Percentiles rank a stretch among this genome's conserved stretches.
These are phyloP conservation scores for Phytophthora chlamydospora DNA, from an alignment of 352 stramenopile genomes.

Conservation along the genomic window DNA sequence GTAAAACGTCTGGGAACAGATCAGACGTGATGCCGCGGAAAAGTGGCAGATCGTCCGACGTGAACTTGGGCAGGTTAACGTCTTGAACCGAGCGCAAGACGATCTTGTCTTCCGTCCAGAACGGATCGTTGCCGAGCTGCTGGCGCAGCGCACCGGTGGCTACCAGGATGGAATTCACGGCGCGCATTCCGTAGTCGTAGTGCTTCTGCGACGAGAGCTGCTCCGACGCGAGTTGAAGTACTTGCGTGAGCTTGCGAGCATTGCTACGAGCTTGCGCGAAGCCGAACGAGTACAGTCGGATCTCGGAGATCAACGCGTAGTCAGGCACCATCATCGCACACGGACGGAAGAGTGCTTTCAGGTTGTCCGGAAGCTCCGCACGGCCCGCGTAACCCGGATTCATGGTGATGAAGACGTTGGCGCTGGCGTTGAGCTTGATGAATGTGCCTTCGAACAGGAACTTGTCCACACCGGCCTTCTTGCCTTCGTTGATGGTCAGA, in stretches of 20 bases:
- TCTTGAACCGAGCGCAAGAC: conserved; percentile 93
- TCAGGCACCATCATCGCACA: conserved; percentile 97
- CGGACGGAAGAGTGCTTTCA: conserved; percentile 94
- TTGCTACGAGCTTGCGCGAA: conserved; percentile 91
- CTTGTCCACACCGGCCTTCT: conserved; percentile 89
- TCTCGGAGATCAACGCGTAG: conserved; percentile 95
- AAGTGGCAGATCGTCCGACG: conserved; percentile 91
- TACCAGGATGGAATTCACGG: conserved; percentile 95
- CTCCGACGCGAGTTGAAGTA: conserved; percentile 93
- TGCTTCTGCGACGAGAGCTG: conserved; percentile 95
- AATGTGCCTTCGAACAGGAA: conserved; percentile 95
- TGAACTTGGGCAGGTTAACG: conserved; percentile 95
- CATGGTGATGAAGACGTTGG: conserved; percentile 96
- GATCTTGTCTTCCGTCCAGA: conserved; percentile 92
- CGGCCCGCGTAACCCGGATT: conserved; percentile 96
- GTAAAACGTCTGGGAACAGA: conserved; percentile 90
- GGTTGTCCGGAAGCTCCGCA: conserved; percentile 94
- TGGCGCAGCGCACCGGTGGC: conserved; percentile 92
- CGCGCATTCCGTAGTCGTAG: conserved; percentile 97
- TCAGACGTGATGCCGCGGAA: conserved; percentile 95
- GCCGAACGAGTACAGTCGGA: conserved; percentile 93
- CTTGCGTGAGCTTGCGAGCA: conserved; percentile 93
- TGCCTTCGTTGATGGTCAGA: conserved; percentile 92
- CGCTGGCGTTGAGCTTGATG: conserved; percentile 92
- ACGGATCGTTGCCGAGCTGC: conserved; percentile 87